Percentiles rank a stretch among this genome's conserved stretches.
Evolutionary conservation across 1,284 basidiomycete genomes (phyloP).

Genomic region (Ceratobasidium sp.): DNA sequence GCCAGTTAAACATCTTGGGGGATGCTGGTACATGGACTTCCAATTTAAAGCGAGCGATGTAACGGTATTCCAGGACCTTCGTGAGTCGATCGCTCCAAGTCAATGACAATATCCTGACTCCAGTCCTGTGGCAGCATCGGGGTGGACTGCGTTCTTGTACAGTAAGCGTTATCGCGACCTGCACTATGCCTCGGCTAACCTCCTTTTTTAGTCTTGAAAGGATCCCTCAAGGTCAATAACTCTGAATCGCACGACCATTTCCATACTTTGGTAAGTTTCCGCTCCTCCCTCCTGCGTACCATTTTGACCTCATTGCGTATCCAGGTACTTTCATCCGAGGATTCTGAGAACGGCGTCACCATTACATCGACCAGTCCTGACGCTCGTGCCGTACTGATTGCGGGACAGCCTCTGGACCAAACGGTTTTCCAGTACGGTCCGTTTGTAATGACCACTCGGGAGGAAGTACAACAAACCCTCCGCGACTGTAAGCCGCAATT

Average conservation of each 20-base stretch:
- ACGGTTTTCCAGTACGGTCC: slow-evolving; percentile 89
- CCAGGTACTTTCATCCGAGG: slow-evolving; percentile 57
- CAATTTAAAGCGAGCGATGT: slow-evolving; percentile 74
- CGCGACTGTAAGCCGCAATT: slow-evolving; percentile 73
- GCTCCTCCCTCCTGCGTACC: too few species aligned
- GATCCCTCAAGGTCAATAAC: slow-evolving; percentile 70
- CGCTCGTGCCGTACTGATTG: slow-evolving; percentile 60
- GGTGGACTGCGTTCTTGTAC: slow-evolving; percentile 88
- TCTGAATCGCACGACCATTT: slow-evolving; percentile 67
- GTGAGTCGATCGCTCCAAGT: slow-evolving; percentile 61
- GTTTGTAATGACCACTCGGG: slow-evolving; percentile 81
- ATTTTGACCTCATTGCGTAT: neutral
- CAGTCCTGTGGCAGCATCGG: slow-evolving; percentile 64
- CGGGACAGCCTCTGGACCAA: slow-evolving; percentile 92
- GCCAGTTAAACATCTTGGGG: slow-evolving; percentile 89
- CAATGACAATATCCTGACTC: neutral
- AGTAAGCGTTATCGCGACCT: slow-evolving; percentile 62
- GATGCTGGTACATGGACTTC: slow-evolving; percentile 94
- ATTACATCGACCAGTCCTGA: slow-evolving; percentile 54
- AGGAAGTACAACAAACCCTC: slow-evolving; percentile 87
- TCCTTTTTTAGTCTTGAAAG: slow-evolving; percentile 70
- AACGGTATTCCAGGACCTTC: slow-evolving; percentile 87
- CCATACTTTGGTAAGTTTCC: slow-evolving; percentile 72
- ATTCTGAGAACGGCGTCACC: slow-evolving; percentile 56
- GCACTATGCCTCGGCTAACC: slow-evolving; percentile 9